Percentiles rank a stretch among this genome's conserved stretches.
phyloP scores from a whole-genome alignment of 75 land plant genomes.

The Chamaecyparis obtusa region DNA sequence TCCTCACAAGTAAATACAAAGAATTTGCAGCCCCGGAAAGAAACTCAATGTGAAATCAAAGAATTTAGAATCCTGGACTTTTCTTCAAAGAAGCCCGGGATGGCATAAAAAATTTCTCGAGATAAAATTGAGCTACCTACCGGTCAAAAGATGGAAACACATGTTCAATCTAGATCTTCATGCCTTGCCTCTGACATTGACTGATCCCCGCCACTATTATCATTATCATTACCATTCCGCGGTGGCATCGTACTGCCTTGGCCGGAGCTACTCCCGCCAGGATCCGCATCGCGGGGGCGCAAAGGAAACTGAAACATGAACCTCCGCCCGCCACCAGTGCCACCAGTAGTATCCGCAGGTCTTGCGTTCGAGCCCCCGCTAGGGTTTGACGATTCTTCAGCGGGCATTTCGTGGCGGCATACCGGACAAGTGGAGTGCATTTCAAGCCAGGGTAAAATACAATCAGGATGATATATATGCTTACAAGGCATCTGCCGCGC shows the following conservation, averaged over 20 bases:
- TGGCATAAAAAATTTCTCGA: not conserved
- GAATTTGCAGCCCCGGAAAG: not conserved
- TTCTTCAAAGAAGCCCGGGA: not conserved
- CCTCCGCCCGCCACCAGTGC: slow-evolving; percentile 25
- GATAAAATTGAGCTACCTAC: slow-evolving; percentile 3
- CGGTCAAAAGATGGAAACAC: not conserved
- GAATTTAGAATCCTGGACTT: not conserved
- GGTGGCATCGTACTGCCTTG: slow-evolving; percentile 12
- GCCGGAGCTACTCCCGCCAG: slow-evolving; percentile 5
- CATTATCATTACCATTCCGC: slow-evolving; percentile 13
- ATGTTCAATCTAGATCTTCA: slow-evolving; percentile 39
- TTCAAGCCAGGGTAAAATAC: slow-evolving; percentile 68
- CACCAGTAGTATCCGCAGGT: not conserved
- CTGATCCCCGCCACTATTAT: slow-evolving; percentile 12
- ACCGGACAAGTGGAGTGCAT: slow-evolving; percentile 69
- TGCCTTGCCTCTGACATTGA: slow-evolving; percentile 29
- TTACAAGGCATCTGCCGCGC: slow-evolving; percentile 74
- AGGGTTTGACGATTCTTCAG: slow-evolving; percentile 44
- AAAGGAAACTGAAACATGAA: slow-evolving; percentile 28
- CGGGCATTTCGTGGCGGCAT: slow-evolving; percentile 60
- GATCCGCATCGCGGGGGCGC: slow-evolving; percentile 24
- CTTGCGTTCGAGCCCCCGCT: not conserved
- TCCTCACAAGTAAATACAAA: not conserved
- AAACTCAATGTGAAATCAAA: not conserved
- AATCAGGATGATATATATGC: slow-evolving; percentile 59